These are phyloP conservation scores for Phlebiopsis gigantea DNA, from an alignment of 768 basidiomycete genomes.

Conservation along the genomic window DNA sequence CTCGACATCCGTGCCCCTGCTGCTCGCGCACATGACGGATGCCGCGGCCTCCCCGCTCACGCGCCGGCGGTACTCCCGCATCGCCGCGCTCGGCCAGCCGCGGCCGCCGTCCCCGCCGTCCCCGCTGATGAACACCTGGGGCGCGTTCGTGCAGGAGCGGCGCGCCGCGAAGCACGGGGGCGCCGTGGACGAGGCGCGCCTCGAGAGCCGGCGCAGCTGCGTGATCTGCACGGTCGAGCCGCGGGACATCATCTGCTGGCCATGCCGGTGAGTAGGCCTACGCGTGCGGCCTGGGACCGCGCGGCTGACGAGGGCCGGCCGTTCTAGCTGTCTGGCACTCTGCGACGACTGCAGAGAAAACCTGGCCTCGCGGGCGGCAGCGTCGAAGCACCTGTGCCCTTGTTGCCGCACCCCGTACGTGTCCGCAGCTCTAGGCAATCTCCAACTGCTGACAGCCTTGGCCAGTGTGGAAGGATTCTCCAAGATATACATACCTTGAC, in stretches of 20 bases:
- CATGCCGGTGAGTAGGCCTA: constrained; percentile 55
- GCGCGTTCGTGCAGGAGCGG: constrained; percentile 27
- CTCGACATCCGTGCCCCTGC: constrained; percentile 34
- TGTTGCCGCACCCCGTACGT: constrained; percentile 51
- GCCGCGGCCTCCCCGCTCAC: constrained; percentile 42
- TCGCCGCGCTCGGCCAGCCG: constrained; percentile 22
- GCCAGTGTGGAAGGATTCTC: constrained; percentile 51
- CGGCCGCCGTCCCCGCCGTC: constrained; percentile 9
- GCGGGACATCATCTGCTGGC: constrained; percentile 77
- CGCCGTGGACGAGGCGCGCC: constrained; percentile 14
- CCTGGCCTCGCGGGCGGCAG: constrained; percentile 46
- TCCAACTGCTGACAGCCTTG: background rate
- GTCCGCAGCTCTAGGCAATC: background rate
- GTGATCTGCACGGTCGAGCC: constrained; percentile 69
- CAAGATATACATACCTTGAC: constrained; percentile 52
- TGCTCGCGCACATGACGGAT: constrained; percentile 51
- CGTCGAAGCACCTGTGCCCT: constrained; percentile 60
- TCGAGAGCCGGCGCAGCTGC: constrained; percentile 37
- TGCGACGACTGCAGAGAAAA: constrained; percentile 64
- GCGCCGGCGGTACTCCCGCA: constrained; percentile 37
- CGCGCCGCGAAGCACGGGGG: constrained; percentile 16
- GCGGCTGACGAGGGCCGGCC: background rate
- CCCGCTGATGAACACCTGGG: constrained; percentile 15
- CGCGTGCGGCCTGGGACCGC: background rate
- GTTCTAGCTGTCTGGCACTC: constrained; percentile 43